Conservation (phyloP, 164 flowering plant species). For the Sedum album region DNA sequence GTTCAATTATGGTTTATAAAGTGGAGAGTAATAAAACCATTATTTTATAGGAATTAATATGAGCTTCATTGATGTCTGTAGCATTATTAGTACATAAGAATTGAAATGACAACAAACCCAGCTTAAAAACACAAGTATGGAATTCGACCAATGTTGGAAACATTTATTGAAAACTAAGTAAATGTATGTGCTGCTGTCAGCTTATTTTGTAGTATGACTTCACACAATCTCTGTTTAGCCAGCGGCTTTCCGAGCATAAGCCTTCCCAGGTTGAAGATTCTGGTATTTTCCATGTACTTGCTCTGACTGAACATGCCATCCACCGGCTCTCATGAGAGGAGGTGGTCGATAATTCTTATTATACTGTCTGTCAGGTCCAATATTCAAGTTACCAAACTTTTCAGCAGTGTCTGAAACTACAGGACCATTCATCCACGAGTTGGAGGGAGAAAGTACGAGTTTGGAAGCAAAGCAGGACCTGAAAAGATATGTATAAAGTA, state of each 20-base stretch:
- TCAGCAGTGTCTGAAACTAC: slow-evolving; percentile 47
- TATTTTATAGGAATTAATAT: too few species aligned
- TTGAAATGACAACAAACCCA: too few species aligned
- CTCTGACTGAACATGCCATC: slow-evolving; percentile 45
- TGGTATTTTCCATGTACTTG: slow-evolving; percentile 36
- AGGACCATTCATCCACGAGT: slow-evolving; percentile 18
- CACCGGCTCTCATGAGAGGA: slow-evolving; percentile 69
- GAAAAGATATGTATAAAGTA: not conserved
- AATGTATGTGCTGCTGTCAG: not conserved
- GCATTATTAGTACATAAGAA: too few species aligned
- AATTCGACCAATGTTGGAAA: not conserved
- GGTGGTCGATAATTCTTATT: slow-evolving; percentile 22
- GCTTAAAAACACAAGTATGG: too few species aligned
- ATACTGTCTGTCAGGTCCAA: slow-evolving; percentile 31
- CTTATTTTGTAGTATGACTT: not conserved
- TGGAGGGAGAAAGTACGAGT: slow-evolving; percentile 11
- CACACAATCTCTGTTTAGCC: slow-evolving; percentile 27
- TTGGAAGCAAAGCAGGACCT: not conserved
- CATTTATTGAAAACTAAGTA: not conserved
- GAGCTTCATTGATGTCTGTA: too few species aligned
- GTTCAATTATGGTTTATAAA: too few species aligned
- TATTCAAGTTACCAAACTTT: slow-evolving; percentile 42
- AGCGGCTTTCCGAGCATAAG: slow-evolving; percentile 48
- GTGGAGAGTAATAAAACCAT: too few species aligned
- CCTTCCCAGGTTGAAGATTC: slow-evolving; percentile 36